A percentile compares a stretch with the other conserved stretches of the same genome.
These are phyloP conservation scores for Beta corolliflora DNA, from an alignment of 179 eudicot genomes.

Conservation along the genomic window DNA sequence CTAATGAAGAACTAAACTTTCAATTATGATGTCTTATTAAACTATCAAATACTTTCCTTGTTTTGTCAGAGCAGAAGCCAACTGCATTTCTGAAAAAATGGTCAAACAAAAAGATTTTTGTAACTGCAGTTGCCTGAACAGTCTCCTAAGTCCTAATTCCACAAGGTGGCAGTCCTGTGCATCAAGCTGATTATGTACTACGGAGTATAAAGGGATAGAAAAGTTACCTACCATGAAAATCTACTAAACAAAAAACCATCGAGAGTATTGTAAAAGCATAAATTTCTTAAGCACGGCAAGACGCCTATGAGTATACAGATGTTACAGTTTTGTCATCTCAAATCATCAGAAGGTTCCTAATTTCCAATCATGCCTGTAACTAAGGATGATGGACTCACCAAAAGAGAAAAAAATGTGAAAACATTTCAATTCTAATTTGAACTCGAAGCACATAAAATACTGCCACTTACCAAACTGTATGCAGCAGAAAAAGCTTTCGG, in stretches of 20 bases:
- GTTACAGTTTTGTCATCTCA: not conserved
- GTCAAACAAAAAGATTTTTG: not conserved
- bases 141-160: not conserved
- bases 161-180: not conserved
- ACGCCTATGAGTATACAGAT: not conserved
- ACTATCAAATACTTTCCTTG: not conserved
- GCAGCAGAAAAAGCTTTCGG: not conserved
- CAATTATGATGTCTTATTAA: not conserved
- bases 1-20: not conserved
- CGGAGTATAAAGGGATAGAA: not conserved
- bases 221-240: not conserved
- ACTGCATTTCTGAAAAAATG: not conserved
- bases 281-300: not conserved
- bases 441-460: not conserved
- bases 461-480: constrained; percentile 9
- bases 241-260: not conserved
- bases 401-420: not conserved
- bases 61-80: not conserved
- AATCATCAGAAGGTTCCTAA: not conserved
- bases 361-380: constrained; percentile 4
- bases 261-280: not conserved
- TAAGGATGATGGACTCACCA: not conserved
- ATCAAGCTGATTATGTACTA: not conserved
- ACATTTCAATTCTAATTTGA: not conserved
- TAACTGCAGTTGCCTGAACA: not conserved